Evolutionary conservation across 2,329 filamentous ascomycete genomes (phyloP).

Genomic region (Fusarium humuli): DNA sequence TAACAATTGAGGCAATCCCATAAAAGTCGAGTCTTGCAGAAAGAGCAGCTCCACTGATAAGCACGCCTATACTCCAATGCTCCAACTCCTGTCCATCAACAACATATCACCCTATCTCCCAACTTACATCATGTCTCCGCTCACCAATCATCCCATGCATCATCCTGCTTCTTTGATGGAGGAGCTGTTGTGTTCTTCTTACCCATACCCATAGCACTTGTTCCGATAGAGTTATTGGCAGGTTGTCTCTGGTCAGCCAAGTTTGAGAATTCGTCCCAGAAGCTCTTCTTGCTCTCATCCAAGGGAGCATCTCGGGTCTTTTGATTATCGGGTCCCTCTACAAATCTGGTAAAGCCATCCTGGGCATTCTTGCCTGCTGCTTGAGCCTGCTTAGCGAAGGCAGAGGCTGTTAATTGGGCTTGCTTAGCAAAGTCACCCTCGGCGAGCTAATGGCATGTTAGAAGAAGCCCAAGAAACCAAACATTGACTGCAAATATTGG

Average conservation of each 20-base stretch:
- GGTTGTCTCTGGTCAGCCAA: slow-evolving; percentile 68
- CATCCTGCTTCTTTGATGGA: slow-evolving; percentile 58
- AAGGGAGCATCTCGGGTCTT: slow-evolving; percentile 55
- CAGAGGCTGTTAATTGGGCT: slow-evolving; percentile 71
- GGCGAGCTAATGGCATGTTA: slow-evolving; percentile 69
- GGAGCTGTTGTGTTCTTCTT: slow-evolving; percentile 50
- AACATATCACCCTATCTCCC: slow-evolving; percentile 19
- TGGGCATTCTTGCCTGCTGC: slow-evolving; percentile 79
- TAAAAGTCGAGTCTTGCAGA: slow-evolving; percentile 17
- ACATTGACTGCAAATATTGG: not conserved
- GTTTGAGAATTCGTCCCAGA: slow-evolving; percentile 91
- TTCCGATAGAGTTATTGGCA: slow-evolving; percentile 65
- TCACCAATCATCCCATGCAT: slow-evolving; percentile 75
- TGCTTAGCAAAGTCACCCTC: slow-evolving; percentile 82
- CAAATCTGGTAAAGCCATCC: slow-evolving; percentile 85
- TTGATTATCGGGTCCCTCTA: slow-evolving; percentile 74
- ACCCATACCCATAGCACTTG: slow-evolving; percentile 69
- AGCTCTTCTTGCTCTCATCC: slow-evolving; percentile 79
- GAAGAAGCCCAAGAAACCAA: slow-evolving; percentile 20
- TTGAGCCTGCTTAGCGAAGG: slow-evolving; percentile 74
- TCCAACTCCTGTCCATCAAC: slow-evolving; percentile 41
- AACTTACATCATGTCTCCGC: slow-evolving; percentile 4
- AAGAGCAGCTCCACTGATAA: slow-evolving; percentile 36
- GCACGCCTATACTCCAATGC: slow-evolving; percentile 48
- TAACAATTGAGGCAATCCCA: slow-evolving; percentile 7